Conservation (phyloP, 208 protist species). For the Herpetomonas muscarum region DNA sequence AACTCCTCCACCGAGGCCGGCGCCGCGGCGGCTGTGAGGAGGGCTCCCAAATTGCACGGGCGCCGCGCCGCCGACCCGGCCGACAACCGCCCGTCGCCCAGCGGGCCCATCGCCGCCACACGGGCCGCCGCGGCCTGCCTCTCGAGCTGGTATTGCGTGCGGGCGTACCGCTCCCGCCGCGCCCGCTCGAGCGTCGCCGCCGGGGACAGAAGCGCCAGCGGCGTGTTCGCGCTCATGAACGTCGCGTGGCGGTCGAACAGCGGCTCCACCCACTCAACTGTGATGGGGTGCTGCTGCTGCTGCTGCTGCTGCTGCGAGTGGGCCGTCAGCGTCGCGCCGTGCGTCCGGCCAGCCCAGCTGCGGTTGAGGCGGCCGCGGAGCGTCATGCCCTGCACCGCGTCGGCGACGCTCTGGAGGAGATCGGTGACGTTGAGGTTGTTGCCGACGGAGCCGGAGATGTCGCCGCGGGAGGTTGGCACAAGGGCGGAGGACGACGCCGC, state of each 20-base stretch:
- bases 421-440: background rate
- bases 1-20: background rate
- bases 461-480: background rate
- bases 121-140: conserved; percentile 1
- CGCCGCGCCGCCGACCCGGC: no score
- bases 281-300: conserved; percentile 25
- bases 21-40: background rate
- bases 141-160: conserved; percentile 8
- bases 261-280: conserved; percentile 54
- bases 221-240: conserved; percentile 48
- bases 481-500: background rate
- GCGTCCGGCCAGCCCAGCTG: background rate
- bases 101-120: background rate
- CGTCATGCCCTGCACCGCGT: conserved; percentile 48
- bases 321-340: background rate
- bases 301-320: background rate
- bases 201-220: conserved; percentile 52
- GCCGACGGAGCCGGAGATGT: background rate
- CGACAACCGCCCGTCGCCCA: no score
- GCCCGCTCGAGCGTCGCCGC: conserved; percentile 58
- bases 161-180: conserved; percentile 54
- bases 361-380: conserved; percentile 11
- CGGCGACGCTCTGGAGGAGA: conserved; percentile 32
- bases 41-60: no score
- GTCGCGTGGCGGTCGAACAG: conserved; percentile 62